Base-by-base conservation (phyloP, 257 asterid species). In the Anisodus acutangulus region DNA sequence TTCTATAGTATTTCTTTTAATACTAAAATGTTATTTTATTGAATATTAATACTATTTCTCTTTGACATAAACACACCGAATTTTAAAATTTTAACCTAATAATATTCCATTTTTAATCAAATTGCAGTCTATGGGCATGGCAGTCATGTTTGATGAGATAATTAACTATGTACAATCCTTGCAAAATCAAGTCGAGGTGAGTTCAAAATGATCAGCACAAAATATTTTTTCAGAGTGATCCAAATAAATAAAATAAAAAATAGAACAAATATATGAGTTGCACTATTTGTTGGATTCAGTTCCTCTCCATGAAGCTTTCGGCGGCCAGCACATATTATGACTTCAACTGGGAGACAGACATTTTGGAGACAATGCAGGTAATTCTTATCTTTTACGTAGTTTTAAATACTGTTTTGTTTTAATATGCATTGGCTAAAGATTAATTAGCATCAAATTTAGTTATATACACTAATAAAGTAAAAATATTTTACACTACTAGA, bases 111-210 rank as follows among this genome's bases (percentile, higher is more conserved):
- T 31, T 66, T 22, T 4, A 71, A 64, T 78, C 22, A 71, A 85
- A 85, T 89, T 86, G 85, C 97, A 95, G 98, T 90, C 93, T 4
- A 93, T 95, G 98, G 98, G 98, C 22, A 95, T 95, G 98, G 94
- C 98, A 35, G 92, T 92, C 3, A 95, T 95, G 98, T 87, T 95
- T 91, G 98, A 95, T 83, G 96, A 95, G 87, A 95, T 92, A 55
- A 95, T 95, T 86, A 95, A 90, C 71, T 95, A 95, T 60, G 97
- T 95, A 43, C 97, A 91, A 51, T 95, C 98, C 12, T 91, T 95
- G 87, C 98, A 95, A 85, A 95, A 88, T 84, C 98, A 95, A 85
- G 97, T 95, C 9, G 98, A 95, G 94, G 98, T 95, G 51, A 85
- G 89, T 74, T 59, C 17, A 39, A 37, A 83, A 22, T 22, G 26